phyloP scores from a whole-genome alignment of 352 stramenopile species.

The Pythium myriotylum region DNA sequence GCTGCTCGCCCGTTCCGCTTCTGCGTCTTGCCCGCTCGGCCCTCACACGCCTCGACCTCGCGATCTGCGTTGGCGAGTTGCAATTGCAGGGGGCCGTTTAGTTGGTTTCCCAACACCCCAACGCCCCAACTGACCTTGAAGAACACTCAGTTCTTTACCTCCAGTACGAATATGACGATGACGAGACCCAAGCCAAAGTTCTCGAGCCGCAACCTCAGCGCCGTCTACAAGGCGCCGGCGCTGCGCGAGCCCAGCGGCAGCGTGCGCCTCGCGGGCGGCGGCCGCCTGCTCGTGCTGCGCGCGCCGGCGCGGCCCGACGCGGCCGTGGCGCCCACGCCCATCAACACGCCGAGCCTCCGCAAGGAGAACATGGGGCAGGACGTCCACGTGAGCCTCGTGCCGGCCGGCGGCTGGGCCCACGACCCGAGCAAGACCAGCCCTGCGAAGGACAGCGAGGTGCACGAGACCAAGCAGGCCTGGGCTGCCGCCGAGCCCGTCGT shows the following conservation, averaged over 20 bases:
- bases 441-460: too few relatives aligned
- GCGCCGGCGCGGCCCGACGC: conserved; percentile 12
- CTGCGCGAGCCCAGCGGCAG: conserved; percentile 33
- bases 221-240: conserved; percentile 61
- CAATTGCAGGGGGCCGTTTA: not conserved
- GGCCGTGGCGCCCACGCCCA: conserved; percentile 52
- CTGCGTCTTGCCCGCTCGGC: too few relatives aligned
- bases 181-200: conserved; percentile 58
- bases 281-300: conserved; percentile 62
- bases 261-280: not conserved
- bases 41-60: too few relatives aligned
- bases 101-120: not conserved
- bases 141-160: not conserved
- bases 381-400: conserved; percentile 42
- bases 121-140: not conserved
- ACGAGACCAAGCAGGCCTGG: conserved; percentile 5
- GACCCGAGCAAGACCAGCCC: not conserved
- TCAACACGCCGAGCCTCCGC: conserved; percentile 81
- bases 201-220: conserved; percentile 74
- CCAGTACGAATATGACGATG: conserved; percentile 8
- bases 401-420: conserved; percentile 46
- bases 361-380: conserved; percentile 57
- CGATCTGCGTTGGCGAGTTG: not conserved
- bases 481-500: not conserved
- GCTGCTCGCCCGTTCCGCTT: too few relatives aligned